Conservation (phyloP, 2,329 filamentous ascomycete species). For the Aspergillus cejpii region DNA sequence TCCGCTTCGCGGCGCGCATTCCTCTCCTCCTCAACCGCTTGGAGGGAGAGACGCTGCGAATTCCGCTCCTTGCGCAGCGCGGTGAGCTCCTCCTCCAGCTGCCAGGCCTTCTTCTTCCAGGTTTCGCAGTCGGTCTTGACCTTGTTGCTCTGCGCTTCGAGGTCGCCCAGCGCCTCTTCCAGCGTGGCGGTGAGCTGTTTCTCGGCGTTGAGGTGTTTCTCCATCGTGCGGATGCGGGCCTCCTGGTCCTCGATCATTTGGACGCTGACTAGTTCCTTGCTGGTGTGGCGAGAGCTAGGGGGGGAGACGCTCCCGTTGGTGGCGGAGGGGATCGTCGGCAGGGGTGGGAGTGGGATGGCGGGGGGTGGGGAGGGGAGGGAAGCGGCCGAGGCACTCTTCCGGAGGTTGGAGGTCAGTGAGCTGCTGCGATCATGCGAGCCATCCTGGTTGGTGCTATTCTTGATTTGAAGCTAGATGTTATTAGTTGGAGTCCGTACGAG, state of each 20-base stretch:
- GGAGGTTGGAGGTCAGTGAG: conserved; percentile 61
- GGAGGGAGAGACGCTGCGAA: conserved; percentile 60
- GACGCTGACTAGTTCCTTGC: conserved; percentile 70
- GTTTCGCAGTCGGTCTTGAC: conserved; percentile 82
- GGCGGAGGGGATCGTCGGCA: conserved; percentile 58
- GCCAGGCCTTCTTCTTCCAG: conserved; percentile 78
- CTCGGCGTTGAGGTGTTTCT: conserved; percentile 93
- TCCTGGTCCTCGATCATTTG: conserved; percentile 94
- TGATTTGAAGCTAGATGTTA: conserved; percentile 35
- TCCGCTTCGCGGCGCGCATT: conserved; percentile 88
- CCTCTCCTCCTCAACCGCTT: conserved; percentile 92
- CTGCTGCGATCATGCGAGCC: conserved; percentile 49
- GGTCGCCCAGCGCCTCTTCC: conserved; percentile 89
- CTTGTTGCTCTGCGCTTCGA: conserved; percentile 87
- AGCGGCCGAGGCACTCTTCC: conserved; percentile 74
- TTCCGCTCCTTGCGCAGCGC: conserved; percentile 53
- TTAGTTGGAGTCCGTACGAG: conserved; percentile 15
- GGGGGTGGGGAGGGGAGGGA: conserved; percentile 90
- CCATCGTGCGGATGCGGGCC: conserved; percentile 85
- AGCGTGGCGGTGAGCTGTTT: conserved; percentile 92
- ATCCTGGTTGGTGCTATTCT: conserved; percentile 33
- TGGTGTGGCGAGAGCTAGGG: conserved; percentile 63
- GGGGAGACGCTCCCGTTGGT: conserved; percentile 49
- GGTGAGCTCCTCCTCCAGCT: conserved; percentile 59
- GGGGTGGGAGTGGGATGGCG: conserved; percentile 87